These are phyloP conservation scores for Mycena sanguinolenta DNA, from an alignment of 768 basidiomycete species.

Conservation along the genomic window DNA sequence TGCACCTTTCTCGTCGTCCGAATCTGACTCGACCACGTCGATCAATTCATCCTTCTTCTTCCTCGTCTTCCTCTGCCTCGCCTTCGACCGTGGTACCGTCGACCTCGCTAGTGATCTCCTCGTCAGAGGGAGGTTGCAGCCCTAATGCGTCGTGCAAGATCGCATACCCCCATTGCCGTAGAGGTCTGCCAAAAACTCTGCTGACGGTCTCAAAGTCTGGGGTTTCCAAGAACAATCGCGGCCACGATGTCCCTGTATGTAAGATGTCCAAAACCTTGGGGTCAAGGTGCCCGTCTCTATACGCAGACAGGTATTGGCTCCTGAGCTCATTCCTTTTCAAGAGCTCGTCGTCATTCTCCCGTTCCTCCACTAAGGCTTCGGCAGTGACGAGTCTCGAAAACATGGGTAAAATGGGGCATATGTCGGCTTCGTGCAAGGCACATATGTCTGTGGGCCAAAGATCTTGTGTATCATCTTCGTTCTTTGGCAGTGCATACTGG, in stretches of 20 bases:
- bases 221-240: conserved; percentile 80
- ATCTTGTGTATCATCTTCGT: conserved; percentile 56
- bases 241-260: conserved; percentile 77
- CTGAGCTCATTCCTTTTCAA: conserved; percentile 54
- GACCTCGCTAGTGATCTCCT: conserved; percentile 30
- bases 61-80: conserved; percentile 48
- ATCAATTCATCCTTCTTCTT: conserved; percentile 72
- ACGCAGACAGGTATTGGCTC: conserved; percentile 71
- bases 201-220: conserved; percentile 80
- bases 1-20: conserved; percentile 59
- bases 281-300: conserved; percentile 68
- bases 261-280: conserved; percentile 72
- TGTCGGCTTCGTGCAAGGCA: conserved; percentile 68
- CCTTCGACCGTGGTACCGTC: conserved; percentile 29
- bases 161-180: conserved; percentile 77
- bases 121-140: conserved; percentile 55
- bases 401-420: conserved; percentile 67
- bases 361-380: conserved; percentile 45
- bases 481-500: conserved; percentile 81
- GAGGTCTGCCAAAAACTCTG: conserved; percentile 70
- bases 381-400: conserved; percentile 62
- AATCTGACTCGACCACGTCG: conserved; percentile 76
- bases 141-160: conserved; percentile 79
- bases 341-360: conserved; percentile 43
- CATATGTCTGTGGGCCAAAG: conserved; percentile 73